Evolutionary conservation across 257 asterid species (phyloP).

Genomic region (Lycium barbarum): DNA sequence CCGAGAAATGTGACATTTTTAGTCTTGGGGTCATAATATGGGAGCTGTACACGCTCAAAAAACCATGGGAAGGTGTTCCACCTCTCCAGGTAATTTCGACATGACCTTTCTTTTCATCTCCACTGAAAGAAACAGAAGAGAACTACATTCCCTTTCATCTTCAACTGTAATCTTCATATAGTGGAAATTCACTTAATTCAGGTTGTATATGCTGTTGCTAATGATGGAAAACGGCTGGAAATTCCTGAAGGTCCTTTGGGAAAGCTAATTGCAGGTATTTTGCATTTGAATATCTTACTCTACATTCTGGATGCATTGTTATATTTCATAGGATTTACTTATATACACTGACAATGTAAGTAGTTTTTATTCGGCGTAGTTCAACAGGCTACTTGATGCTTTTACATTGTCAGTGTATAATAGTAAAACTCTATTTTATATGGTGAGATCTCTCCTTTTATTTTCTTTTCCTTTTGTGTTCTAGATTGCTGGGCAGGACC

Average conservation of each 20-base stretch:
- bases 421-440: neutral
- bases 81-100: slow-evolving; percentile 61
- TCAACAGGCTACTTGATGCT: neutral
- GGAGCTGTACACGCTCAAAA: slow-evolving; percentile 86
- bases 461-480: neutral
- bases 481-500: slow-evolving; percentile 93
- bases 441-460: neutral
- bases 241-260: slow-evolving; percentile 84
- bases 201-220: slow-evolving; percentile 89
- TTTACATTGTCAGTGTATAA: neutral
- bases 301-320: neutral
- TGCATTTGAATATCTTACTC: slow-evolving; percentile 3
- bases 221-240: slow-evolving; percentile 75
- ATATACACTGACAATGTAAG: neutral
- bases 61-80: slow-evolving; percentile 90
- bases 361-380: neutral
- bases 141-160: too few species aligned
- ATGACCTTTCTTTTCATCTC: neutral
- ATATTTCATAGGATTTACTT: neutral
- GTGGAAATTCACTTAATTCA: slow-evolving; percentile 32
- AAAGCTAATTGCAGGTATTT: slow-evolving; percentile 68
- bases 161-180: neutral
- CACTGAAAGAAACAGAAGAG: neutral
- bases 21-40: slow-evolving; percentile 91
- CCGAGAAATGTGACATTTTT: slow-evolving; percentile 83